Evolutionary conservation across 768 basidiomycete species (phyloP).

Genomic region (Calocybe cyanea): DNA sequence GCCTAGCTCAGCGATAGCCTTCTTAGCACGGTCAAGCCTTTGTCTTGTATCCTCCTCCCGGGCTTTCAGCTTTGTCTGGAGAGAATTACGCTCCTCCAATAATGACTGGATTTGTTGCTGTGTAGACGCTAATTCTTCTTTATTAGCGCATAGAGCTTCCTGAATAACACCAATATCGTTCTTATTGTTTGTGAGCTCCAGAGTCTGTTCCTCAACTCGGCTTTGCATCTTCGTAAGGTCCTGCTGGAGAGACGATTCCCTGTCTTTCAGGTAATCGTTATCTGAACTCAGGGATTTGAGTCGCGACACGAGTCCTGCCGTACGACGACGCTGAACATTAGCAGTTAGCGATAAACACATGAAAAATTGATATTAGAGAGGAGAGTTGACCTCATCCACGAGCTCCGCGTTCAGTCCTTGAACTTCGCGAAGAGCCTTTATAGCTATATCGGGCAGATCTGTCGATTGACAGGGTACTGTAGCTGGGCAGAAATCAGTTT

Average conservation of each 20-base stretch:
- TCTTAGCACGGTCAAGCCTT: conserved; percentile 1
- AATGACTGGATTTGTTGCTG: not conserved
- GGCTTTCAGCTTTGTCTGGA: not conserved
- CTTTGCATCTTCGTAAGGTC: not conserved
- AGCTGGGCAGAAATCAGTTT: not conserved
- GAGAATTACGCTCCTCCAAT: not conserved
- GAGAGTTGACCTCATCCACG: no score
- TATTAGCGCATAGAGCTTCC: not conserved
- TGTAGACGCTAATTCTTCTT: not conserved
- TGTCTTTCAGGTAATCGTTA: not conserved
- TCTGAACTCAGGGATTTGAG: not conserved
- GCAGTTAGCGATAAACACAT: no score
- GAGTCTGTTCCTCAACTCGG: not conserved
- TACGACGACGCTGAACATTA: conserved; percentile 2
- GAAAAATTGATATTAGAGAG: no score
- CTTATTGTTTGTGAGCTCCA: not conserved
- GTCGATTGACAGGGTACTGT: not conserved
- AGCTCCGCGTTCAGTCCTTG: not conserved
- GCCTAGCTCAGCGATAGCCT: conserved; percentile 7
- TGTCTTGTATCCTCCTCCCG: conserved; percentile 3
- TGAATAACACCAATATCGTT: not conserved
- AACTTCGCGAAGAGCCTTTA: not conserved
- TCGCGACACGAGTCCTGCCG: not conserved
- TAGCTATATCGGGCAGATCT: not conserved
- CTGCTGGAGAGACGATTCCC: not conserved